phyloP scores from a whole-genome alignment of 257 asterid species.

The Asclepias syriaca region DNA sequence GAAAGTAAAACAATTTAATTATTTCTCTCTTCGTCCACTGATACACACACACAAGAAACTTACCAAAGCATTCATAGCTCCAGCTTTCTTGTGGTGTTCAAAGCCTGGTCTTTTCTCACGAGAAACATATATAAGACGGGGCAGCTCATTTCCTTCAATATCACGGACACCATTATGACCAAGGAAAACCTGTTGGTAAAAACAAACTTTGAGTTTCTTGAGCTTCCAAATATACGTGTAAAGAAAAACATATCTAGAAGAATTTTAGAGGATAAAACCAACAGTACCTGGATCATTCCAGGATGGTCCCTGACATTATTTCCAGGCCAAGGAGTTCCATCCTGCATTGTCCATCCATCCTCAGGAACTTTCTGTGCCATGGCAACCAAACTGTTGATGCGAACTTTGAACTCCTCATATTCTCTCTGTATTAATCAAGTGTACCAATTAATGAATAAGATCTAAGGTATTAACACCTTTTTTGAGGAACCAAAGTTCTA shows the following conservation, averaged over 20 bases:
- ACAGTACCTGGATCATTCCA: constrained; percentile 91
- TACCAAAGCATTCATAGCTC: constrained; percentile 98
- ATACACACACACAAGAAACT: constrained; percentile 2
- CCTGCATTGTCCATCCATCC: constrained; percentile 99
- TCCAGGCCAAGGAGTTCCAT: constrained; percentile 98
- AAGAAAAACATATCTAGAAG: background rate
- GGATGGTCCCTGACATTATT: constrained; percentile 96
- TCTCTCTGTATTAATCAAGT: constrained; percentile 57
- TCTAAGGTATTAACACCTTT: background rate
- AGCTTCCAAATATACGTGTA: background rate
- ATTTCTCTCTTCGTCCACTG: background rate
- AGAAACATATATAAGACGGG: constrained; percentile 90
- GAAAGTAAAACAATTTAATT: background rate
- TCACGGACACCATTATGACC: constrained; percentile 85
- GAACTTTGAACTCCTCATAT: constrained; percentile 83
- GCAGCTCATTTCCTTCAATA: constrained; percentile 81
- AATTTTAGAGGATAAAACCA: constrained; percentile 1
- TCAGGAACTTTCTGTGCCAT: constrained; percentile 92
- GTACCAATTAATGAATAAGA: background rate
- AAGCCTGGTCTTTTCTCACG: constrained; percentile 97
- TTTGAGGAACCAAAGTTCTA: background rate
- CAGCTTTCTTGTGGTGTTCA: constrained; percentile 98
- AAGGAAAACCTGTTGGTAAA: constrained; percentile 64
- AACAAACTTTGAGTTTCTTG: constrained; percentile 7
- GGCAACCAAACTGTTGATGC: constrained; percentile 82